These are phyloP conservation scores for Hypocrella siamensis DNA, from an alignment of 2,329 filamentous ascomycete species.

Conservation along the genomic window DNA sequence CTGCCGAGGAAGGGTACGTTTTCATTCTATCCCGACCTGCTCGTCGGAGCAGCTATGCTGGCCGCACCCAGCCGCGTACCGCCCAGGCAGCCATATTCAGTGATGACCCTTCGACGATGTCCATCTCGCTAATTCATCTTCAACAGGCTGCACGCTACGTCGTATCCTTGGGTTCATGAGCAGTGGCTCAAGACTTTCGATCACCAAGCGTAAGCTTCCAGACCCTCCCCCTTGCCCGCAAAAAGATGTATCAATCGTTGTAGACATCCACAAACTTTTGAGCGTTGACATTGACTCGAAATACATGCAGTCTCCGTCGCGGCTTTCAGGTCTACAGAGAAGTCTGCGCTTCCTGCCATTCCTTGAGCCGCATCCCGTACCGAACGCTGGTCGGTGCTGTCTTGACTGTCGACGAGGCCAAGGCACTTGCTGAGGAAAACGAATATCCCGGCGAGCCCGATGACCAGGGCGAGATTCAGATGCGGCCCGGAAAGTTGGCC, in stretches of 20 bases:
- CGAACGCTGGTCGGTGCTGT: constrained; percentile 77
- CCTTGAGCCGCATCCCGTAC: constrained; percentile 85
- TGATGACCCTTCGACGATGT: constrained; percentile 4
- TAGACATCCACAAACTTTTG: not conserved
- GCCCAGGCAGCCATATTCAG: constrained; percentile 15
- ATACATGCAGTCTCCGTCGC: constrained; percentile 61
- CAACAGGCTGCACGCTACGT: constrained; percentile 69
- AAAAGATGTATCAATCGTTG: too few species aligned
- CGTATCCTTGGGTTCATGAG: constrained; percentile 91
- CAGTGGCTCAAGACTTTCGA: constrained; percentile 94
- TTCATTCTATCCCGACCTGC: constrained; percentile 37
- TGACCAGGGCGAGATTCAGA: constrained; percentile 94
- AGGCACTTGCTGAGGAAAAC: constrained; percentile 91
- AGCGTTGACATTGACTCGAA: too few species aligned
- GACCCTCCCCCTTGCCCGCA: not conserved
- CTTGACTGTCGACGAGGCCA: constrained; percentile 96
- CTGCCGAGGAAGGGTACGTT: constrained; percentile 95
- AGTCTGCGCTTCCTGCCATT: constrained; percentile 97
- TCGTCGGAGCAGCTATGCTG: not conserved
- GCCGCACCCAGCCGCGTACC: constrained; percentile 9
- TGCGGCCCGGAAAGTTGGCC: constrained; percentile 95
- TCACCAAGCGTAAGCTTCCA: constrained; percentile 66
- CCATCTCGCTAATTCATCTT: not conserved
- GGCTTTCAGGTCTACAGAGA: constrained; percentile 99
- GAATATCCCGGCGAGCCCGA: constrained; percentile 98